Base-by-base conservation (phyloP, 495 filamentous ascomycete species). In the Penicillium mononematosum region DNA sequence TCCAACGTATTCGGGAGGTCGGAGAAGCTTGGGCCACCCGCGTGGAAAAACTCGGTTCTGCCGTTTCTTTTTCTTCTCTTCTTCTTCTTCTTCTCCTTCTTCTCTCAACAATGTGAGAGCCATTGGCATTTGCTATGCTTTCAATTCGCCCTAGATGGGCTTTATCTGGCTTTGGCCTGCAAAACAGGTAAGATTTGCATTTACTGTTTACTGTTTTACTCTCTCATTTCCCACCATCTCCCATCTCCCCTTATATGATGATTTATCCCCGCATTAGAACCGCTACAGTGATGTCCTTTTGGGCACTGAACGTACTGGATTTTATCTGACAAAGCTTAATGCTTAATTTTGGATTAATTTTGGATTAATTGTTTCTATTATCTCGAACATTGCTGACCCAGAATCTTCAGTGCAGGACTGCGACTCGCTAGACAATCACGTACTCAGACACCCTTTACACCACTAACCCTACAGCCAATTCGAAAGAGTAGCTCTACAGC, bases 211-310 rank as follows among this genome's bases (percentile, higher is more conserved):
- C 24, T 34, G 27, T 14, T 32, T 12, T 52, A 45, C 39, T 60
- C 56, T 24, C 22, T 0, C 22, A 24, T 24, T 0, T 24, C 22
- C 22, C 22, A 24, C 22, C 32, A 16, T 14, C 58, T 46, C 34
- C 29, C 43, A 25, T 54, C n/a, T 51, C 44, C 36, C 61, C 56
- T 62, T 55, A 64, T 50, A 75, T 77, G 83, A 85, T 81, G 83
- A 85, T 69, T 69, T 74, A 71, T 66, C 64, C 61, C 63, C 70
- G 68, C 70, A 74, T 64, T 77, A 85, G 92, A 96, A 96, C 91
- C 92, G 91, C 91, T 96, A 92, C 92, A 89, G 88, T 85, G 92
- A 90, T 84, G 81, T 81, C 69, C 63, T 67, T 59, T 45, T 63
- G 71, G 65, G 61, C 65, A 67, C 68, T 79, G 77, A 79, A 69